phyloP scores from a whole-genome alignment of 768 basidiomycete genomes.

The Leucosporidium yakuticum region DNA sequence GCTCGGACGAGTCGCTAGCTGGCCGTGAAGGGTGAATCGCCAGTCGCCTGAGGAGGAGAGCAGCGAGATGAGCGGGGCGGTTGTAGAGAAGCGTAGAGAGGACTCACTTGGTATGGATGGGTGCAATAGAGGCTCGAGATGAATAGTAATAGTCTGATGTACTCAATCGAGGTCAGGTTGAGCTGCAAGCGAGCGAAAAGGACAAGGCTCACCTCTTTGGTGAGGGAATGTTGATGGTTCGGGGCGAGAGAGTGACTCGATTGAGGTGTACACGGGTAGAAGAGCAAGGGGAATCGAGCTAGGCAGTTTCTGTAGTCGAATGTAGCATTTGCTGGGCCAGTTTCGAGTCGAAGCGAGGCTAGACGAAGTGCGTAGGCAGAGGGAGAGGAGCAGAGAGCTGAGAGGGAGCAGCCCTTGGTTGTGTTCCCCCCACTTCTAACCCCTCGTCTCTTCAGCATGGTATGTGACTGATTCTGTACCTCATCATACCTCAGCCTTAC shows the following conservation, averaged over 20 bases:
- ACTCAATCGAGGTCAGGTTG: too few relatives aligned
- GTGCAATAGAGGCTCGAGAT: too few relatives aligned
- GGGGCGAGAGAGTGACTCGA: too few relatives aligned
- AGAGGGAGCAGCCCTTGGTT: too few relatives aligned
- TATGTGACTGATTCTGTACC: background rate
- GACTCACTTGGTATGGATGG: too few relatives aligned
- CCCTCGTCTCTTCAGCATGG: background rate
- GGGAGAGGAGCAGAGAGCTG: background rate
- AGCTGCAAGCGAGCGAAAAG: too few relatives aligned
- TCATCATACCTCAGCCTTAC: background rate
- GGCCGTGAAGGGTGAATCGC: background rate
- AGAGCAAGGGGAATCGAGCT: background rate
- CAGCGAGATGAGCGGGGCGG: background rate
- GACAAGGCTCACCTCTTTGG: too few relatives aligned
- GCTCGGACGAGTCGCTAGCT: background rate
- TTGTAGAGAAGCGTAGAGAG: background rate
- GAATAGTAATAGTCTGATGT: too few relatives aligned
- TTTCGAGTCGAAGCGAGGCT: background rate
- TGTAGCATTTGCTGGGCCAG: background rate
- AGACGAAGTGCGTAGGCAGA: background rate
- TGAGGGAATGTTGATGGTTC: too few relatives aligned
- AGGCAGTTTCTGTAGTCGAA: background rate
- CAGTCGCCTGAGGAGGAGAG: background rate
- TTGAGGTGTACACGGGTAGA: too few relatives aligned
- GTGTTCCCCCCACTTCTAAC: background rate